phyloP scores from a whole-genome alignment of 371 early-diverging fungal species.

The Mucor mucedo region DNA sequence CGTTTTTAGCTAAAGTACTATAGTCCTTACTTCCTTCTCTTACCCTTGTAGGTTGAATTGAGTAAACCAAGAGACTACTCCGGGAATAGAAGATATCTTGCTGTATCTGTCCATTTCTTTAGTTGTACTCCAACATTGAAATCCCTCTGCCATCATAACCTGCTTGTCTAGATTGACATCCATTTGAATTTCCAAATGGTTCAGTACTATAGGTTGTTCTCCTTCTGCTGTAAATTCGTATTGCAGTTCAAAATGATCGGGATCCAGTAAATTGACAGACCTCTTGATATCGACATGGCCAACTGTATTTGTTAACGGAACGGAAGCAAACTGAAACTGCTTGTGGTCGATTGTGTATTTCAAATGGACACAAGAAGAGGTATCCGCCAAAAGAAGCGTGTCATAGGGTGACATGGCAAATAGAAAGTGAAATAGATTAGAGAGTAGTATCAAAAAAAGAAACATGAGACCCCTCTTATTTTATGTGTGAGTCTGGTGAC shows the following conservation, averaged over 20 bases:
- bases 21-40: not conserved
- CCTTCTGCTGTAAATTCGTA: conserved; percentile 1
- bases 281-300: conserved; percentile 1
- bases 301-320: not conserved
- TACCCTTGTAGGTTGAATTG: conserved; percentile 55
- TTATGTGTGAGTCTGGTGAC: too few relatives aligned
- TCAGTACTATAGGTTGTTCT: not conserved
- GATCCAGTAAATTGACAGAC: not conserved
- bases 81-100: conserved; percentile 39
- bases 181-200: conserved; percentile 33
- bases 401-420: conserved; percentile 6
- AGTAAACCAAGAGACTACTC: conserved; percentile 42
- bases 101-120: conserved; percentile 35
- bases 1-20: conserved; percentile 14
- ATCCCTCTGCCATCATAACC: conserved; percentile 59
- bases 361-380: conserved; percentile 2
- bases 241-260: conserved; percentile 3
- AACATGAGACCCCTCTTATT: too few relatives aligned
- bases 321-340: not conserved
- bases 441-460: not conserved
- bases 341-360: conserved; percentile 2
- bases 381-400: conserved; percentile 4
- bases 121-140: conserved; percentile 62
- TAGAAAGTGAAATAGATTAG: not conserved
- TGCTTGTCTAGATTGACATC: conserved; percentile 32